Evolutionary conservation across 2,329 filamentous ascomycete species (phyloP), one percentile per base, ranked within the genome.

Genomic region (Stemphylium beticola): DNA sequence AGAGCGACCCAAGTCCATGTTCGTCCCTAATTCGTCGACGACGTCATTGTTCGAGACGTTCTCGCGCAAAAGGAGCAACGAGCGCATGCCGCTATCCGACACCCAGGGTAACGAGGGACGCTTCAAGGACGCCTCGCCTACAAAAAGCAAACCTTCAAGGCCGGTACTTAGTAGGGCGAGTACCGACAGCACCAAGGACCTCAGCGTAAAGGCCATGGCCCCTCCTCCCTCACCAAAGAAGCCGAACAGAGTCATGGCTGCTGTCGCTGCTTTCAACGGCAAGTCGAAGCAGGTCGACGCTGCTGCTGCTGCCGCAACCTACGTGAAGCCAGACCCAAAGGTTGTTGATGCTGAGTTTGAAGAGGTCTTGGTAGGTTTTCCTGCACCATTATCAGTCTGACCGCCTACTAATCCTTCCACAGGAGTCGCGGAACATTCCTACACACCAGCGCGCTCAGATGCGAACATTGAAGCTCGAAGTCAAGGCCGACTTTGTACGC

Each of bases 381-480:
- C 81, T n/a, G 10, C n/a, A 18, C 8, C 14, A 15, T 32, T 2
- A 10, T 12, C 10, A 22, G 2, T 10, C 24, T 26, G 17, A 37
- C 1, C 20, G 15, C 26, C 14, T 38, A 18, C 81, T 64, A 79
- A 86, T 58, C 79, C 77, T 33, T 4, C 26, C 15, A 1, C 20
- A 96, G 75, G 92, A 96, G 72, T 87, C 93, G 15, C 85, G 93
- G 60, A 96, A 98, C 68, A 96, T 98, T 49, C 93, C 93, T 3
- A 91, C 96, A 69, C 90, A 96, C 61, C 92, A 96, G 81, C 85
- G 93, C 50, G 92, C 93, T 75, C 96, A 96, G 78, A 97, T 99
- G 92, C 86, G 93, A 40, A 93, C 88, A 52, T 80, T 99, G 56
- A 92, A 91, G 59, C 84, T 91, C 61, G 89, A 90, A 32, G 93